Evolutionary conservation across 805 yeast genomes (phyloP).

Genomic region (Kazachstania taianensis): DNA sequence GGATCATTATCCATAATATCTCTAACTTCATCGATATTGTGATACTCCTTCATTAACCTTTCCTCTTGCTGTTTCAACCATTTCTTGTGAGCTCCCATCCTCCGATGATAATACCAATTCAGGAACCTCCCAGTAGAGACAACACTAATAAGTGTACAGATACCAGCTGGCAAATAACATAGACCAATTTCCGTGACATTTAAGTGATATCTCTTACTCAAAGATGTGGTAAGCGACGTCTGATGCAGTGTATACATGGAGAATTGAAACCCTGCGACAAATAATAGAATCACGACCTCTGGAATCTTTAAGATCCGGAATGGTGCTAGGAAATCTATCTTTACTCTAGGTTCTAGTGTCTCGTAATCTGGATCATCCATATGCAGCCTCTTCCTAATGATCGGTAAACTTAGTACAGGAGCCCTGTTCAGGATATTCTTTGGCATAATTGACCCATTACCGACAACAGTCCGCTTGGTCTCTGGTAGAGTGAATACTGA

Average conservation of each 20-base stretch:
- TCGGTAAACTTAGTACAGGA: slow-evolving; percentile 31
- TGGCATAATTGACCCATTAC: slow-evolving; percentile 62
- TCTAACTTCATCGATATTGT: slow-evolving; percentile 13
- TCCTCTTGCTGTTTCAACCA: slow-evolving; percentile 16
- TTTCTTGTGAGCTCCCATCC: slow-evolving; percentile 12
- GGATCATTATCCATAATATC: slow-evolving; percentile 17
- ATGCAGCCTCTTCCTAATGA: slow-evolving; percentile 17
- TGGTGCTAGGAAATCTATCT: slow-evolving; percentile 30
- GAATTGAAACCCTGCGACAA: slow-evolving; percentile 55
- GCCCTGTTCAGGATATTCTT: slow-evolving; percentile 32
- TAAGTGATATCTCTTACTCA: slow-evolving; percentile 42
- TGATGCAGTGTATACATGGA: slow-evolving; percentile 61
- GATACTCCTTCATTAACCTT: slow-evolving; percentile 12
- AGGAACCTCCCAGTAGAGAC: slow-evolving; percentile 46
- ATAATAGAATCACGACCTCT: slow-evolving; percentile 39
- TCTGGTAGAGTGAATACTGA: slow-evolving; percentile 51
- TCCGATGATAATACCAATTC: slow-evolving; percentile 34
- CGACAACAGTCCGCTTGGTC: slow-evolving; percentile 61
- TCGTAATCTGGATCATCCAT: slow-evolving; percentile 26
- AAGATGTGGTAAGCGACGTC: slow-evolving; percentile 50
- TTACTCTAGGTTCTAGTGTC: slow-evolving; percentile 19
- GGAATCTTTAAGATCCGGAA: slow-evolving; percentile 34
- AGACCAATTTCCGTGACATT: slow-evolving; percentile 52
- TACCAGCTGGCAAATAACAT: slow-evolving; percentile 67
- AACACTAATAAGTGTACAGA: slow-evolving; percentile 54